Conservation (phyloP, 805 yeast species). For the Aciculoconidium aculeatum region DNA sequence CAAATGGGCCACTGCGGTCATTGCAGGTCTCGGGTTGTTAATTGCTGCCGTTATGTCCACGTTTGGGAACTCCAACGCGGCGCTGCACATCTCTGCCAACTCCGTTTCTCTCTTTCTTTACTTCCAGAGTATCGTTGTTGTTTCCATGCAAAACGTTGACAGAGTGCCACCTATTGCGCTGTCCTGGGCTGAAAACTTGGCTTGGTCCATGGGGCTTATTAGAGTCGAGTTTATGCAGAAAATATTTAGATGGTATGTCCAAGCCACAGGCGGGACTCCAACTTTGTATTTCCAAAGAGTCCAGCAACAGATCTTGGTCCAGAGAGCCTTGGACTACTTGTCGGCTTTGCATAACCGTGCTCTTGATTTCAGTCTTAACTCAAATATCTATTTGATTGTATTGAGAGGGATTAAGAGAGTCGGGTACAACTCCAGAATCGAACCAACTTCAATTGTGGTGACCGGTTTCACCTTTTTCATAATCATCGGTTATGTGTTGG, state of each 20-base stretch:
- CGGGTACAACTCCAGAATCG: slow-evolving; percentile 72
- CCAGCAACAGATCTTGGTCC: slow-evolving; percentile 66
- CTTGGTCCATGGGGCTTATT: slow-evolving; percentile 94
- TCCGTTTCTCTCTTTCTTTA: slow-evolving; percentile 78
- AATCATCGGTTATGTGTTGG: slow-evolving; percentile 66
- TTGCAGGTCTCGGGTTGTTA: slow-evolving; percentile 83
- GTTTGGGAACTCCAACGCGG: slow-evolving; percentile 83
- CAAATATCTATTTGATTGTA: slow-evolving; percentile 53
- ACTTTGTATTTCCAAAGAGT: slow-evolving; percentile 56
- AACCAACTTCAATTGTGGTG: slow-evolving; percentile 73
- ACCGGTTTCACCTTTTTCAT: slow-evolving; percentile 87
- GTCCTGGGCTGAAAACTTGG: slow-evolving; percentile 87
- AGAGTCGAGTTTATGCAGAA: slow-evolving; percentile 76
- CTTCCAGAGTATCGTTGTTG: slow-evolving; percentile 82
- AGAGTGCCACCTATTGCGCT: slow-evolving; percentile 88
- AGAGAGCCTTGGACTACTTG: slow-evolving; percentile 46
- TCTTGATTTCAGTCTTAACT: slow-evolving; percentile 35
- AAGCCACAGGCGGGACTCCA: slow-evolving; percentile 86
- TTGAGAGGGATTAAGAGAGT: slow-evolving; percentile 84
- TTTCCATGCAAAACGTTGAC: slow-evolving; percentile 80
- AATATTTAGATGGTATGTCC: slow-evolving; percentile 78
- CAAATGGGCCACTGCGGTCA: slow-evolving; percentile 90
- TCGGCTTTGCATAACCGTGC: slow-evolving; percentile 23
- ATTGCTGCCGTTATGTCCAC: slow-evolving; percentile 78
- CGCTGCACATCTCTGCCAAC: slow-evolving; percentile 83